Percentiles rank a stretch among this genome's conserved stretches.
Evolutionary conservation across 495 filamentous ascomycete species (phyloP).

Genomic region (Rostrohypoxylon terebratum): DNA sequence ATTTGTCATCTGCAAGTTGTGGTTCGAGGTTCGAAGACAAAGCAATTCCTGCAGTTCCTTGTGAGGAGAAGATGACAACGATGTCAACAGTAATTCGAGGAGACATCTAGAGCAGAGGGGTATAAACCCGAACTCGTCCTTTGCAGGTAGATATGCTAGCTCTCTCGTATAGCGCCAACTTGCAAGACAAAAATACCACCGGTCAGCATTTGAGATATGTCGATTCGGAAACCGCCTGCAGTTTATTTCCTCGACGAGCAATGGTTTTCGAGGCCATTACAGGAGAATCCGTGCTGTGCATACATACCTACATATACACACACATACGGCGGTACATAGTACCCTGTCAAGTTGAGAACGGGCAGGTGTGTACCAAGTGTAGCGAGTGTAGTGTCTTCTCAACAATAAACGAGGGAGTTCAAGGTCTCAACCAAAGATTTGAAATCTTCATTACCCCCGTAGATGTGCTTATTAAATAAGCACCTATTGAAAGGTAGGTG

Average conservation of each 20-base stretch:
- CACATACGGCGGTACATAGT: conserved; percentile 12
- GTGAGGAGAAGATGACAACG: background rate
- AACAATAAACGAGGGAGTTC: conserved; percentile 12
- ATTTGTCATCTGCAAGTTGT: conserved; percentile 13
- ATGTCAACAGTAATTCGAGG: background rate
- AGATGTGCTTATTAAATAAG: background rate
- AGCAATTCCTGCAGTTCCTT: conserved; percentile 13
- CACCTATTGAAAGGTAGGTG: background rate
- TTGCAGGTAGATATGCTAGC: background rate
- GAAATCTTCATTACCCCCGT: background rate
- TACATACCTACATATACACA: conserved; percentile 24
- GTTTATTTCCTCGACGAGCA: conserved; percentile 21
- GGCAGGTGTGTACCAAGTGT: conserved; percentile 18
- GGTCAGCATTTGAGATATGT: conserved; percentile 20
- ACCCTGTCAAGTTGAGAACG: conserved; percentile 36
- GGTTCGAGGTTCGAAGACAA: conserved; percentile 25
- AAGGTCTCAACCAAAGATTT: conserved; percentile 20
- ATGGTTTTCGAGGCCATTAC: conserved; percentile 17
- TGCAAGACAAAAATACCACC: conserved; percentile 15
- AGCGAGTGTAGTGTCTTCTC: background rate
- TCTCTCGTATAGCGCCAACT: conserved; percentile 4
- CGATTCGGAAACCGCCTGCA: conserved; percentile 28
- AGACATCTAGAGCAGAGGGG: background rate
- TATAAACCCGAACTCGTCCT: background rate
- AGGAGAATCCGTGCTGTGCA: conserved; percentile 31